phyloP scores from a whole-genome alignment of 1,284 basidiomycete genomes.

The Microbotryum intermedium region DNA sequence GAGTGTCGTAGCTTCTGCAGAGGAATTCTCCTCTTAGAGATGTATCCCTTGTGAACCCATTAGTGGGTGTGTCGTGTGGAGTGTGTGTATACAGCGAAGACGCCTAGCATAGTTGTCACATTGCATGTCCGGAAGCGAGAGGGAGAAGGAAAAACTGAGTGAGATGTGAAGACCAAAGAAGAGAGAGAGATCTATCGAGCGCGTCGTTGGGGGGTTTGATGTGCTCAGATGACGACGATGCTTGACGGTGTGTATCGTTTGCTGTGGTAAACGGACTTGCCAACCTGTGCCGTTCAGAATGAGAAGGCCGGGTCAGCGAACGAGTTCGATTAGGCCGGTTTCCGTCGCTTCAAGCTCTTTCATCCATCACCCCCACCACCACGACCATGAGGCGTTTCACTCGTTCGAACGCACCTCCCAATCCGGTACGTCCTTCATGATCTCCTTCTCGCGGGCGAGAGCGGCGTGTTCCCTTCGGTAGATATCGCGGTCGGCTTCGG shows the following conservation, averaged over 20 bases:
- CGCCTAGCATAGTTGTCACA: too few species aligned
- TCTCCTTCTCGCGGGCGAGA: conserved; percentile 69
- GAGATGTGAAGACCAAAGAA: too few species aligned
- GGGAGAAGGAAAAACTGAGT: too few species aligned
- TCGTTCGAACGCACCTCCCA: conserved; percentile 72
- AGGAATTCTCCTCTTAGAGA: too few species aligned
- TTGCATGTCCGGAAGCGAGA: too few species aligned
- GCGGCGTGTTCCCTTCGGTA: conserved; percentile 77
- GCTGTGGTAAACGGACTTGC: conserved; percentile 78
- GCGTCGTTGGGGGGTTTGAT: too few species aligned
- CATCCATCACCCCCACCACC: neutral
- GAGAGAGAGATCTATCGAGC: too few species aligned
- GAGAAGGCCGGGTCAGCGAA: conserved; percentile 4
- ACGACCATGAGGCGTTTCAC: neutral
- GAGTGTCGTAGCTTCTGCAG: too few species aligned
- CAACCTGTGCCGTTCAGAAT: conserved; percentile 46
- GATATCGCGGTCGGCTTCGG: conserved; percentile 28
- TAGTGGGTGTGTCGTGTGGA: too few species aligned
- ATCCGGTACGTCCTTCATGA: conserved; percentile 89
- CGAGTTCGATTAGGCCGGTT: too few species aligned
- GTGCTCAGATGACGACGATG: conserved; percentile 43
- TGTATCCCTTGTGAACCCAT: too few species aligned
- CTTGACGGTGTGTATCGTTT: conserved; percentile 60
- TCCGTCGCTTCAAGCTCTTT: neutral
- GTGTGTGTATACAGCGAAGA: too few species aligned